phyloP scores from a whole-genome alignment of 441 rosid species.

The Melastoma candidum region DNA sequence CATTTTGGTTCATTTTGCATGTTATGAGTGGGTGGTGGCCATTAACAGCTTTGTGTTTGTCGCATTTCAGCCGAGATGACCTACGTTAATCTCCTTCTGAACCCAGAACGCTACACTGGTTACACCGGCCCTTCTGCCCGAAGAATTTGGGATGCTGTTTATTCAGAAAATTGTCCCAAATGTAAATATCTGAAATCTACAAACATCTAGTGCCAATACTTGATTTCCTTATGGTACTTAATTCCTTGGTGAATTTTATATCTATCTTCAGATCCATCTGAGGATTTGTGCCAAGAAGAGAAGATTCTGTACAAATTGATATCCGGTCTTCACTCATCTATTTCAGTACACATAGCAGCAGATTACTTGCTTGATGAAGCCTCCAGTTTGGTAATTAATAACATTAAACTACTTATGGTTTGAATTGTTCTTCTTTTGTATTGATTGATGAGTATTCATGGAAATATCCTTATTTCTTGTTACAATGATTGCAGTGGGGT shows the following conservation, averaged over 20 bases:
- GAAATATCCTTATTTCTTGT: neutral
- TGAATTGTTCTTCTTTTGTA: neutral
- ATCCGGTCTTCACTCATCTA: conserved; percentile 90
- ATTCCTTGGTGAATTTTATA: too few relatives aligned
- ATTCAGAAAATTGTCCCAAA: conserved; percentile 86
- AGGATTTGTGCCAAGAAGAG: conserved; percentile 68
- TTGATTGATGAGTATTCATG: too few relatives aligned
- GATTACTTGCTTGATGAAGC: conserved; percentile 78
- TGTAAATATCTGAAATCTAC: conserved; percentile 28
- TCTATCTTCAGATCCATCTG: conserved; percentile 50
- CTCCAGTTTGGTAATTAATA: conserved; percentile 39
- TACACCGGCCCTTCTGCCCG: conserved; percentile 86
- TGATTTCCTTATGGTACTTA: neutral
- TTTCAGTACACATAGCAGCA: conserved; percentile 71
- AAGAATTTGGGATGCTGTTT: conserved; percentile 96
- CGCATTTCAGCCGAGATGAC: conserved; percentile 70
- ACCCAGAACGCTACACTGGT: conserved; percentile 92
- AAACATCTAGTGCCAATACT: neutral
- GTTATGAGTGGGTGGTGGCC: neutral
- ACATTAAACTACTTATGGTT: neutral
- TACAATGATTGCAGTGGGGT: conserved; percentile 63
- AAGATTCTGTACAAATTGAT: conserved; percentile 68
- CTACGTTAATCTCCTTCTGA: conserved; percentile 83
- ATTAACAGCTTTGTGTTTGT: neutral
- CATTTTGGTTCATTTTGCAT: neutral